Evolutionary conservation across 192 early-diverging fungal species (phyloP).

Genomic region (Coemansia sp.): DNA sequence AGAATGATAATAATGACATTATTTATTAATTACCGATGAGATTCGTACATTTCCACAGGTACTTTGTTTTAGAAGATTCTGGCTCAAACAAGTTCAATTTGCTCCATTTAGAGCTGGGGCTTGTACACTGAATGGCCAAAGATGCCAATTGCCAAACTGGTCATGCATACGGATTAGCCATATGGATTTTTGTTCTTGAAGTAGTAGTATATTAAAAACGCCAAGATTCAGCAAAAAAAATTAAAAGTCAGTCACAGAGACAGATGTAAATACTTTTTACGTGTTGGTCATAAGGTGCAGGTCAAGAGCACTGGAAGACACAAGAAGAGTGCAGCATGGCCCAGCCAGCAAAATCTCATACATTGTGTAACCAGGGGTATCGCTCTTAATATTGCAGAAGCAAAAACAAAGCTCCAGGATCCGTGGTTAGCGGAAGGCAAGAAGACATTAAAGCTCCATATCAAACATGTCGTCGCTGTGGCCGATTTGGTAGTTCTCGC

Average conservation of each 20-base stretch:
- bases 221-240: neutral
- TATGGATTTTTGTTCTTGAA: too few relatives aligned
- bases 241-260: slow-evolving; percentile 2
- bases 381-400: neutral
- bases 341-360: neutral
- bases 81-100: too few relatives aligned
- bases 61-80: too few relatives aligned
- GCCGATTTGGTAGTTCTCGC: slow-evolving; percentile 28
- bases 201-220: neutral
- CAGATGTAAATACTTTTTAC: neutral
- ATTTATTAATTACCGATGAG: too few relatives aligned
- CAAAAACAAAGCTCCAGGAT: neutral
- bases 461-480: slow-evolving; percentile 39
- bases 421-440: too few relatives aligned
- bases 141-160: too few relatives aligned
- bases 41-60: too few relatives aligned
- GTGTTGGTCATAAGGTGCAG: neutral
- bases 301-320: neutral
- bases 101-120: too few relatives aligned
- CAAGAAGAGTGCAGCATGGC: neutral
- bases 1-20: too few relatives aligned
- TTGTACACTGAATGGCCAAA: too few relatives aligned
- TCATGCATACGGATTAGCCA: too few relatives aligned
- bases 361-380: neutral
- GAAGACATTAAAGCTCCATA: slow-evolving; percentile 33